Percentiles rank a stretch among this genome's conserved stretches.
phyloP scores from a whole-genome alignment of 352 stramenopile genomes.

The Globisporangium echinulatum region DNA sequence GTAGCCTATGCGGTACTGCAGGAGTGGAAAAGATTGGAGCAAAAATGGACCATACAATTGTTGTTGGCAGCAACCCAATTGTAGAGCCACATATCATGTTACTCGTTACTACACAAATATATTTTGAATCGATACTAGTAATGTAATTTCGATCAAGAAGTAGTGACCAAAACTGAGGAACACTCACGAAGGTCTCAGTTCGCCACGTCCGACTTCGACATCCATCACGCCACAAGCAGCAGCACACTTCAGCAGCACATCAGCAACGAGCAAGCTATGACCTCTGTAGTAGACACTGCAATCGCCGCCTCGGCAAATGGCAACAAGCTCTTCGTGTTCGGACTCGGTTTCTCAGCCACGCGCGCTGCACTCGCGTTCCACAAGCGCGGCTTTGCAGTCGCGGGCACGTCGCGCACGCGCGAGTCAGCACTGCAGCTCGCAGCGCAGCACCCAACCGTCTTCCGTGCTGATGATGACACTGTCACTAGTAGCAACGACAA shows the following conservation, averaged over 20 bases:
- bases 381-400: slow-evolving; percentile 48
- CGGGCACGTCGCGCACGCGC: slow-evolving; percentile 62
- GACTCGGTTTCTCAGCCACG: slow-evolving; percentile 78
- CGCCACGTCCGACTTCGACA: no score
- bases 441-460: slow-evolving; percentile 27
- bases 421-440: slow-evolving; percentile 40
- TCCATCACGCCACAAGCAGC: not conserved
- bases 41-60: no score
- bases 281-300: not conserved
- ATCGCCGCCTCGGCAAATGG: no score
- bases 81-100: no score
- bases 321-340: slow-evolving; percentile 85
- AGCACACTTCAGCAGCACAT: not conserved
- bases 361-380: slow-evolving; percentile 66
- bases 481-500: not conserved
- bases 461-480: slow-evolving; percentile 17
- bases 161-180: no score
- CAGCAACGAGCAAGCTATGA: not conserved
- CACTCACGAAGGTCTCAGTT: no score
- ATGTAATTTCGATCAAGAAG: no score
- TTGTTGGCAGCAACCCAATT: no score
- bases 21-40: no score
- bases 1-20: no score
- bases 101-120: no score
- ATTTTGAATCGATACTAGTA: no score